A percentile compares a stretch with the other conserved stretches of the same genome.
Evolutionary conservation across 108 stramenopile genomes (phyloP).

Genomic region (Epithemia pelagica): DNA sequence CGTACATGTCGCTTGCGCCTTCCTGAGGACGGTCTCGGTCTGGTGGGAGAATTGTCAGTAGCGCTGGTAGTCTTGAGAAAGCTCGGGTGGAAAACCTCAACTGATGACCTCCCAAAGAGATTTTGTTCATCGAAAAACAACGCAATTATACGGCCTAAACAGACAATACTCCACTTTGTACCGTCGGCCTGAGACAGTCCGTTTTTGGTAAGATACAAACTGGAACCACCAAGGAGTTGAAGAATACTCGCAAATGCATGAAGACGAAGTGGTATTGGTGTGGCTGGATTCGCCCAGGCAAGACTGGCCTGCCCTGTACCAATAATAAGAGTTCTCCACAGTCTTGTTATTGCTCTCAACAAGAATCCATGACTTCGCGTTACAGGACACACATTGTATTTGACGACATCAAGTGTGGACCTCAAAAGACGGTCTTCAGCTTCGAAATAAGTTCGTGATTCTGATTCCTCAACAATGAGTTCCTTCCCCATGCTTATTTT

Average conservation of each 20-base stretch:
- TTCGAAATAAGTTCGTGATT: conserved; percentile 23
- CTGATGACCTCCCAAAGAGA: conserved; percentile 28
- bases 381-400: conserved; percentile 51
- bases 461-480: not conserved
- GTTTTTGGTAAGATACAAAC: conserved; percentile 39
- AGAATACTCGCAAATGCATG: conserved; percentile 76
- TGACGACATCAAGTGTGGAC: conserved; percentile 47
- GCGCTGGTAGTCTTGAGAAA: too few relatives aligned
- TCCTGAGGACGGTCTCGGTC: too few relatives aligned
- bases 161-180: conserved; percentile 50
- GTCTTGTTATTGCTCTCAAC: conserved; percentile 41
- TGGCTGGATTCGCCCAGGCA: conserved; percentile 74
- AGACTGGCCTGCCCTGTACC: conserved; percentile 64
- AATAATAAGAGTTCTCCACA: conserved; percentile 50
- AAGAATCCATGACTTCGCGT: conserved; percentile 46
- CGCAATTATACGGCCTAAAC: conserved; percentile 33
- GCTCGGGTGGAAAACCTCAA: conserved; percentile 13
- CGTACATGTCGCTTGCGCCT: conserved; percentile 24
- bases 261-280: conserved; percentile 59
- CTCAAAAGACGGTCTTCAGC: conserved; percentile 29
- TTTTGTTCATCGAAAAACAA: conserved; percentile 64
- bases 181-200: conserved; percentile 72
- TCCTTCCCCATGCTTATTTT: conserved; percentile 3
- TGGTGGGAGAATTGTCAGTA: too few relatives aligned
- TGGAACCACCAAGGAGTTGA: conserved; percentile 52